Evolutionary conservation across 108 stramenopile species (phyloP), one percentile per base, ranked within the genome.

Genomic region (Schizochytrium sp.): DNA sequence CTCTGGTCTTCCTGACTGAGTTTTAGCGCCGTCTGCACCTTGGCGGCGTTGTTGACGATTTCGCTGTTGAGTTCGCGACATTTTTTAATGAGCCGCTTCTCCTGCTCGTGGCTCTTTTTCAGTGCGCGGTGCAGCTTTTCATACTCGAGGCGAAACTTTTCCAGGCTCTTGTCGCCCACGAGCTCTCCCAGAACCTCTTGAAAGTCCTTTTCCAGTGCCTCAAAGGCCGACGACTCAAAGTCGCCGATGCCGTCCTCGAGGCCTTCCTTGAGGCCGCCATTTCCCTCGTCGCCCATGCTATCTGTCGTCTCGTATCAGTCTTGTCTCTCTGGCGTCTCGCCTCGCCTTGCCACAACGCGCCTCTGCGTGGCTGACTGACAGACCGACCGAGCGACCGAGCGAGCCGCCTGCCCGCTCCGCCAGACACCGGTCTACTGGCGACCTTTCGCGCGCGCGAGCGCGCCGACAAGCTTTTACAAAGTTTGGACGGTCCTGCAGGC

Each of bases 121-220:
- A 95, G 91, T 0, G 94, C 93, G 5, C 94, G 92, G 91, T 95
- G 94, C 10, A 95, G 90, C 90, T 95, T 94, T 89, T 95, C 95
- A 72, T 95, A 95, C 88, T 95, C 95, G 2, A 91, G 60, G 44
- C 94, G 92, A 91, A 95, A 95, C 29, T 91, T 90, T 69, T 94
- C 93, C 12, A 95, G 89, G 57, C 89, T 93, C 60, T 91, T 87
- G 72, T 95, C 95, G 4, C 93, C 95, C 19, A 93, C 92, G 23
- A 95, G 87, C 51, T 93, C 93, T 14, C 88, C 71, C 48, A 95
- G 92, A 5, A 95, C 94, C 89, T 89, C 89, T 57, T 89, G 87
- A 29, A 89, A 89, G 45, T 89, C 89, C 89, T 89, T 59, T 23
- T 89, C 89, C 5, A 89, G 44, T 19, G 60, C 76, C 57, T 89